These are phyloP conservation scores for Chrysopogon serrulatus DNA, from an alignment of 176 grass and related monocot genomes.

Conservation along the genomic window DNA sequence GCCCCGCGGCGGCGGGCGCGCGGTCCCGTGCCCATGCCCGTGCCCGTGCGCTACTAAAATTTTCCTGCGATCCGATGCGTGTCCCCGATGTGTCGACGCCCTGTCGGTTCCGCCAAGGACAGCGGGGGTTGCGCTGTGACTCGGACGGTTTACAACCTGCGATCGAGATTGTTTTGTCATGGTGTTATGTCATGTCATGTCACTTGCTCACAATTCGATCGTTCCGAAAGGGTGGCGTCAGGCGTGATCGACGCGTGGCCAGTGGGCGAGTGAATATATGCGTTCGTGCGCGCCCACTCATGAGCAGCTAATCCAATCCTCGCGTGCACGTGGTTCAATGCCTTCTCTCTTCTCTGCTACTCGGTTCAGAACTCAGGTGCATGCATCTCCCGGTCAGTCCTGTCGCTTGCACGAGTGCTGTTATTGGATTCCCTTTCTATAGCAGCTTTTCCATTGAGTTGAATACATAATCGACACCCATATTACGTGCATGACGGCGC, in stretches of 20 bases:
- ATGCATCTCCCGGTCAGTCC: constrained; percentile 3
- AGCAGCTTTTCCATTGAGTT: not conserved
- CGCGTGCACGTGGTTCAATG: not conserved
- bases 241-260: not conserved
- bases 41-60: constrained; percentile 24
- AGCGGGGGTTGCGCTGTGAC: not conserved
- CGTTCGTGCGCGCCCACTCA: not conserved
- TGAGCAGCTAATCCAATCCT: not conserved
- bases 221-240: not conserved
- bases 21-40: constrained; percentile 20
- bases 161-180: not conserved
- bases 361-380: not conserved
- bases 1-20: not conserved
- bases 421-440: not conserved
- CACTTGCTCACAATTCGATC: not conserved
- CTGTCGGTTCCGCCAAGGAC: constrained; percentile 16
- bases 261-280: not conserved
- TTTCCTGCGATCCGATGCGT: not conserved
- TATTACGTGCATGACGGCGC: not conserved
- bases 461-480: too few relatives aligned
- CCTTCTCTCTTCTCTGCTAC: not conserved
- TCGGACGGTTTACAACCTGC: not conserved
- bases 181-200: not conserved
- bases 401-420: not conserved
- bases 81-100: constrained; percentile 1